These are phyloP conservation scores for Dioszegia hungarica DNA, from an alignment of 768 basidiomycete species.

Conservation along the genomic window DNA sequence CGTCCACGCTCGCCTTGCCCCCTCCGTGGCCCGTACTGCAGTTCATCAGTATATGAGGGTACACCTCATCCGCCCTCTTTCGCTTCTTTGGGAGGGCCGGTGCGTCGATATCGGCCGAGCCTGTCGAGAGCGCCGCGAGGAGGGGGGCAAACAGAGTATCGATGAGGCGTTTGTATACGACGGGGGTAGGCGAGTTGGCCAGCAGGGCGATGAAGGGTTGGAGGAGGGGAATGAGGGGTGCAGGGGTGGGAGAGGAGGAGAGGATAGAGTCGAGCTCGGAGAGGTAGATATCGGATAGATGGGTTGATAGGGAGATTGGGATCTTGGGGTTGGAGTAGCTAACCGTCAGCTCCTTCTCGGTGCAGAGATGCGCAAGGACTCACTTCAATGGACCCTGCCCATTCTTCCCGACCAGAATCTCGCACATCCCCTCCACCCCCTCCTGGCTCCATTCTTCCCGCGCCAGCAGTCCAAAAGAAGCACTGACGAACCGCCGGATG, in stretches of 20 bases:
- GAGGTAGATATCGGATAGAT: slow-evolving; percentile 82
- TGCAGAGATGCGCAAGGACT: neutral
- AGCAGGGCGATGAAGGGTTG: slow-evolving; percentile 69
- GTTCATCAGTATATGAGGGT: slow-evolving; percentile 56
- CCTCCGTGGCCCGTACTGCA: slow-evolving; percentile 51
- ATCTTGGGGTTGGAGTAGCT: slow-evolving; percentile 69
- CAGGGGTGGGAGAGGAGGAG: slow-evolving; percentile 43
- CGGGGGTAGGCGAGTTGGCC: slow-evolving; percentile 61
- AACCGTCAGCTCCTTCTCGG: neutral
- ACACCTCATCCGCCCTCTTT: slow-evolving; percentile 51
- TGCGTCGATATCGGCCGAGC: slow-evolving; percentile 24
- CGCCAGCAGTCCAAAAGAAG: slow-evolving; percentile 73
- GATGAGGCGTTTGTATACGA: slow-evolving; percentile 70
- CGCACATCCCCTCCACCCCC: slow-evolving; percentile 60
- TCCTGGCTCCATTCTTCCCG: slow-evolving; percentile 63
- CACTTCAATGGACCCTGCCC: slow-evolving; percentile 57
- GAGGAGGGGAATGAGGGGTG: slow-evolving; percentile 58
- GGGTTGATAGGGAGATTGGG: slow-evolving; percentile 72
- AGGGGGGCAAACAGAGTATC: slow-evolving; percentile 66
- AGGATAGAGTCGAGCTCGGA: slow-evolving; percentile 71
- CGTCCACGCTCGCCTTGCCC: slow-evolving; percentile 28
- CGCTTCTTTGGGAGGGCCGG: slow-evolving; percentile 46
- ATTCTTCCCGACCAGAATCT: slow-evolving; percentile 61
- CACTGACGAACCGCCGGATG: slow-evolving; percentile 79
- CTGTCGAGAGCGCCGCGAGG: slow-evolving; percentile 55